phyloP scores from a whole-genome alignment of 495 filamentous ascomycete species.

The Oidiodendron maius region DNA sequence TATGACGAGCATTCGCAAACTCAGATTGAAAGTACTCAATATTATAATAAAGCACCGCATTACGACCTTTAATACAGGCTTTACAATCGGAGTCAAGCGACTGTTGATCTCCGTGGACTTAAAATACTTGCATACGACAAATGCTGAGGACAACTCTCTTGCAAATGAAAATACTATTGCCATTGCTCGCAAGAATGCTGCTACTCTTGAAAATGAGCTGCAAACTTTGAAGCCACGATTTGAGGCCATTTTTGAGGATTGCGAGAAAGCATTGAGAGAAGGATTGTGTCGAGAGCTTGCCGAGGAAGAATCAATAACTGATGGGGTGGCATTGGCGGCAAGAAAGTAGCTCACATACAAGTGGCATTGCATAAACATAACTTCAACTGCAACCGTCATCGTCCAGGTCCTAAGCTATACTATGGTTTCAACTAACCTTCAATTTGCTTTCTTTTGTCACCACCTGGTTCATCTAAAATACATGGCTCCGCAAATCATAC shows the following conservation, averaged over 20 bases:
- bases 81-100: background rate
- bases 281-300: slow-evolving; percentile 5
- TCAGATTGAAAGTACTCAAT: slow-evolving; percentile 6
- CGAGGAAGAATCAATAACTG: background rate
- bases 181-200: background rate
- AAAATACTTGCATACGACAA: background rate
- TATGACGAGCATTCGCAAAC: slow-evolving; percentile 9
- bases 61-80: background rate
- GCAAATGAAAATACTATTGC: slow-evolving; percentile 3
- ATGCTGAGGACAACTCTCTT: background rate
- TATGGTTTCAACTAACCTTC: too few relatives aligned
- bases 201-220: slow-evolving; percentile 4
- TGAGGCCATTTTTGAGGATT: slow-evolving; percentile 12
- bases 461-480: too few relatives aligned
- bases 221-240: slow-evolving; percentile 11
- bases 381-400: too few relatives aligned
- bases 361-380: too few relatives aligned
- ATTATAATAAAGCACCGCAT: slow-evolving; percentile 9
- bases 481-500: too few relatives aligned
- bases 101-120: slow-evolving; percentile 4
- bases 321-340: background rate
- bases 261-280: slow-evolving; percentile 1
- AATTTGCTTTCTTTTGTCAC: too few relatives aligned
- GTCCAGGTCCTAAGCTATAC: too few relatives aligned
- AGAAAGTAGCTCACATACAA: background rate